Evolutionary conservation across 305 asterid genomes (phyloP), one percentile per base, ranked within the genome.

Genomic region (Rubia occidens): DNA sequence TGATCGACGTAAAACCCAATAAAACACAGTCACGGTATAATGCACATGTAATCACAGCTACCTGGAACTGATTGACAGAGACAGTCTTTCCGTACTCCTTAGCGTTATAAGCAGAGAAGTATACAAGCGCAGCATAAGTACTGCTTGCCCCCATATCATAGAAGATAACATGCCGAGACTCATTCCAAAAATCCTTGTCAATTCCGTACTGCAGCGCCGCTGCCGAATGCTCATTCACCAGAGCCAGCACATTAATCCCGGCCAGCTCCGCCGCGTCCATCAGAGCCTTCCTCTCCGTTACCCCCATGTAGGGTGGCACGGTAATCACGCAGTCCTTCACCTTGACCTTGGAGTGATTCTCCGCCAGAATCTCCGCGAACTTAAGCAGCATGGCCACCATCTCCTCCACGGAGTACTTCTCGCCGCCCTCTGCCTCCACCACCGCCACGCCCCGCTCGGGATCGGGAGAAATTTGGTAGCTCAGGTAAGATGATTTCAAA

Each of bases 131-230:
- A 72, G 99, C 97, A 85, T 89, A 95, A 60, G 97, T 88, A 74
- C 89, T 89, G 83, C 83, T 84, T 2, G 97, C 95, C 32, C 99
- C 99, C 99, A 95, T 95, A 72, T 95, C 96, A 64, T 95, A 95
- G 77, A 95, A 91, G 65, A 95, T 86, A 56, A 95, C 97, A 64
- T 85, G 85, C 81, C 94, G 83, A 11, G 99, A 85, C 60, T 86
- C 96, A 59, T 95, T 86, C 0, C 91, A 81, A 71, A 95, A 95
- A 80, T 91, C 97, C 82, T 95, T 95, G 80, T 95, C 97, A 76
- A 95, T 95, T 74, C 99, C 97, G 61, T 95, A 95, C 84, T 95
- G 99, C 84, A 95, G 72, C 18, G 99, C 97, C 43, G 96, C 97
- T 4, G 97, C 97, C 0, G 96, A 84, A 77, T 95, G 95, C 82